Conservation (phyloP, 225 moss, liverwort and hornwort species). For the Rhytidiadelphus loreus region DNA sequence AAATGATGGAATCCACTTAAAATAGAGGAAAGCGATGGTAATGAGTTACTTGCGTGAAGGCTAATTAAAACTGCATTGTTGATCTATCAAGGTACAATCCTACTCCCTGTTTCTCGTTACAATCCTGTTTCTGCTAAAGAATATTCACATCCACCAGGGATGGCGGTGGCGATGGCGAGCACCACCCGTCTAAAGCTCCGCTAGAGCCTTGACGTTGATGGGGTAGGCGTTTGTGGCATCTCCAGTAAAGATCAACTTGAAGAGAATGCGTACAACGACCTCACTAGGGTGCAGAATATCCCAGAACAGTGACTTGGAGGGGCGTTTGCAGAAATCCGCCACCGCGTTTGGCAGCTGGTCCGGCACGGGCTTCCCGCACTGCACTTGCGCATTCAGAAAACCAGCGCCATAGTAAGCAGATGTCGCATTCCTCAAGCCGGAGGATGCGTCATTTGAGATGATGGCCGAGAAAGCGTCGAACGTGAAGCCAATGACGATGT, state of each 20-base stretch:
- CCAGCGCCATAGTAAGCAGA: constrained; percentile 27
- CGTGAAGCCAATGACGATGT: constrained; percentile 2
- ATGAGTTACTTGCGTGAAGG: background rate
- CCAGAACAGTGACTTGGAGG: constrained; percentile 29
- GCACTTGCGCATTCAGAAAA: constrained; percentile 22
- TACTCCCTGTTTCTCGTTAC: background rate
- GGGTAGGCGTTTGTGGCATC: constrained; percentile 16
- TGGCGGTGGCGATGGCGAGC: background rate
- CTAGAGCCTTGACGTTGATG: background rate
- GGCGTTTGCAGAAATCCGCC: constrained; percentile 8
- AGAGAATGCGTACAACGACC: background rate
- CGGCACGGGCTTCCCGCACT: constrained; percentile 26
- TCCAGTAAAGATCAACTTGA: constrained; percentile 1
- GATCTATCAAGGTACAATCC: background rate
- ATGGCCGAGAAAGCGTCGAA: constrained; percentile 1
- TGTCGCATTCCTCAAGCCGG: constrained; percentile 15
- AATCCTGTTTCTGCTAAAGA: background rate
- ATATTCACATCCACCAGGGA: background rate
- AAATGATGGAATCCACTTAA: background rate
- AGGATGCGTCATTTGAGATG: background rate
- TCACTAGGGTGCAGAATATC: constrained; percentile 18
- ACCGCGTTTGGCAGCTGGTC: background rate
- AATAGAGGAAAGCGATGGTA: background rate
- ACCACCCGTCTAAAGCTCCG: background rate
- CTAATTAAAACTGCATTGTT: background rate